Base-by-base conservation (phyloP, 108 stramenopile species). In the Conticribra weissflogii region DNA sequence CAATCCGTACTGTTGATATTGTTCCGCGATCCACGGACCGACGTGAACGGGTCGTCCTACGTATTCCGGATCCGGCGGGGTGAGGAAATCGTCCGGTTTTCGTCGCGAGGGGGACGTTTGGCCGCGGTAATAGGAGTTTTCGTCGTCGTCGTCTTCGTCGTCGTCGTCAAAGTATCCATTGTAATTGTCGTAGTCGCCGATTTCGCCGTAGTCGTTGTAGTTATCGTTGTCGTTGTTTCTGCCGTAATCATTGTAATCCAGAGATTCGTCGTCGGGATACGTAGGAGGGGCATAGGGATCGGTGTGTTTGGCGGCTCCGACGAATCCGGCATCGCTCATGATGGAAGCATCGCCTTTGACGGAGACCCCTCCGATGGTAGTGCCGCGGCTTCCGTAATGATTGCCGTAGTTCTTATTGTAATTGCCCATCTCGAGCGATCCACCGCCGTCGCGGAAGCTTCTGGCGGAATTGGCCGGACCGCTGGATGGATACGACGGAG, bases 341-440 rank as follows among this genome's bases (percentile, higher is more conserved):
- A 71, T 71, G 16, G 56, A 47, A 8, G 69, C 60, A 71, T 71
- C 69, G 9, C 69, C 69, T 41, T 53, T 71, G 24, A 71, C 45
- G 19, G 56, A 58, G 21, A 71, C 59, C 0, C 59, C 59, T 0
- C 45, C 54, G 3, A 24, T 1, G 0, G 46, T 48, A 24, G 16
- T 21, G 15, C 66, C 54, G 2, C 29, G 19, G n/a, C 46, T 34
- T 3, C 58, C 48, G 9, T 1, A 24, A 30, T 21, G 49, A 17
- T 31, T 50, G 21, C 34, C 34, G 12, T 24, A 45, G 5, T 21
- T 44, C 0, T 21, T 2, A 19, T 23, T 23, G 21, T 3, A 19
- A 41, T n/a, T 23, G 23, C 17, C 29, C 2, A n/a, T n/a, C n/a
- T n/a, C n/a, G 59, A 59, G 12, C 8, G 36, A 41, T 12, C 36